Conservation (phyloP, 768 basidiomycete species). For the Tricholoma matsutake region DNA sequence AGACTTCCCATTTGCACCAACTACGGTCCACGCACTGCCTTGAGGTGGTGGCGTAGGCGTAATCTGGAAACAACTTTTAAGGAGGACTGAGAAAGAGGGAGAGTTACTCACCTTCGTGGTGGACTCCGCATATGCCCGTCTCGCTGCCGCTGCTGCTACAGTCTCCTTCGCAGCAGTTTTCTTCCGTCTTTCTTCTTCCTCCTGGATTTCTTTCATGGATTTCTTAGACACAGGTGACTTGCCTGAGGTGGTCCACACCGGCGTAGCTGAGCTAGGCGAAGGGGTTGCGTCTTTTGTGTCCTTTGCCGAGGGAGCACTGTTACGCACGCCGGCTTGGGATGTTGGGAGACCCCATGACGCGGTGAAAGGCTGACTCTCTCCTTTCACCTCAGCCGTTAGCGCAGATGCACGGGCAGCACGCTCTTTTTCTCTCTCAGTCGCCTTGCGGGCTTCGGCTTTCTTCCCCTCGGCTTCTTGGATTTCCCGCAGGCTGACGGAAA, state of each 20-base stretch:
- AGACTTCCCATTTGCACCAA: conserved; percentile 74
- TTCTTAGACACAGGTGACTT: conserved; percentile 67
- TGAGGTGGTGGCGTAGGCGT: conserved; percentile 20
- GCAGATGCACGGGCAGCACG: conserved; percentile 49
- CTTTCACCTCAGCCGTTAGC: conserved; percentile 36
- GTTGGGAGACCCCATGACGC: conserved; percentile 85
- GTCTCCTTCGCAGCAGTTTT: conserved; percentile 61
- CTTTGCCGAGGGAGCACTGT: conserved; percentile 33
- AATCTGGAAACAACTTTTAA: conserved; percentile 22
- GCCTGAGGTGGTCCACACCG: conserved; percentile 72
- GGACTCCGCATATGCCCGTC: conserved; percentile 77
- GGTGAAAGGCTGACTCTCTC: conserved; percentile 61
- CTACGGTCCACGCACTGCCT: conserved; percentile 78
- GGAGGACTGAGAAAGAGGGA: conserved; percentile 2
- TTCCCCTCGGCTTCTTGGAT: conserved; percentile 94
- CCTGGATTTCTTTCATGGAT: conserved; percentile 98
- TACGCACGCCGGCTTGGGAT: conserved; percentile 69
- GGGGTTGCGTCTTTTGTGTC: conserved; percentile 48
- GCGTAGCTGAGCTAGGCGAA: conserved; percentile 29
- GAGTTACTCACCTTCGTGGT: conserved; percentile 59
- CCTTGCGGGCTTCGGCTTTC: conserved; percentile 74
- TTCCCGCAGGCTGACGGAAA: conserved; percentile 75
- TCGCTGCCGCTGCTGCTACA: conserved; percentile 50
- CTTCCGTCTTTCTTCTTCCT: conserved; percentile 91
- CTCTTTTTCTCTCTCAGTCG: conserved; percentile 69